Conservation (phyloP, 306 rosid genomes). For the Lotus japonicus region DNA sequence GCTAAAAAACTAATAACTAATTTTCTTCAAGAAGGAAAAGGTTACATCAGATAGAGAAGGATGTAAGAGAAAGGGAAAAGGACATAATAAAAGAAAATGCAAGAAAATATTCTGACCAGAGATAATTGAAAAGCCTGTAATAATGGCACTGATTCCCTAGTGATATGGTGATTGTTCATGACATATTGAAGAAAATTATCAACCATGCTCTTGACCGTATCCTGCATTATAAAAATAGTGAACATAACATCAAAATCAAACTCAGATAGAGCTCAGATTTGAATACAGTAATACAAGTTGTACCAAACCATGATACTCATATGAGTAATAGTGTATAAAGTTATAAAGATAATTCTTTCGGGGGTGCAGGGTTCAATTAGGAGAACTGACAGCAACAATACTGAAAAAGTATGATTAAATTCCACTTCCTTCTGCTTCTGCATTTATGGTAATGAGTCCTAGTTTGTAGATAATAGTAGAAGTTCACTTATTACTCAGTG, state of each 20-base stretch:
- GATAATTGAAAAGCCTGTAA: constrained; percentile 80
- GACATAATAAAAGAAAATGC: neutral
- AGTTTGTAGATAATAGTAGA: neutral
- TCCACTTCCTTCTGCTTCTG: neutral
- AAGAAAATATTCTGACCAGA: constrained; percentile 53
- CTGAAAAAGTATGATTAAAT: neutral
- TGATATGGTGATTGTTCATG: constrained; percentile 51
- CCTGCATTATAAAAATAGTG: constrained; percentile 49
- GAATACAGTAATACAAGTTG: neutral
- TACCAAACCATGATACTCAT: neutral
- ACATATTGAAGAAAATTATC: constrained; percentile 56
- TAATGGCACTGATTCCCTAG: constrained; percentile 38
- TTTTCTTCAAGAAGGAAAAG: neutral
- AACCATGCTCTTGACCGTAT: constrained; percentile 33
- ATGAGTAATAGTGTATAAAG: neutral
- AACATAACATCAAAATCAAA: constrained; percentile 12
- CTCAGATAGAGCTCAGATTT: neutral
- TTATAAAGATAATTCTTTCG: neutral
- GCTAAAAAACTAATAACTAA: neutral
- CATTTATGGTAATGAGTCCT: neutral
- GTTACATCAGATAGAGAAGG: neutral
- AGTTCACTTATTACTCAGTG: neutral
- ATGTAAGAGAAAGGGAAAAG: neutral
- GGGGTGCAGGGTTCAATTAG: neutral
- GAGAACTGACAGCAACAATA: neutral